Base-by-base conservation (phyloP, 2,329 filamentous ascomycete species). In the Dothistroma pini region DNA sequence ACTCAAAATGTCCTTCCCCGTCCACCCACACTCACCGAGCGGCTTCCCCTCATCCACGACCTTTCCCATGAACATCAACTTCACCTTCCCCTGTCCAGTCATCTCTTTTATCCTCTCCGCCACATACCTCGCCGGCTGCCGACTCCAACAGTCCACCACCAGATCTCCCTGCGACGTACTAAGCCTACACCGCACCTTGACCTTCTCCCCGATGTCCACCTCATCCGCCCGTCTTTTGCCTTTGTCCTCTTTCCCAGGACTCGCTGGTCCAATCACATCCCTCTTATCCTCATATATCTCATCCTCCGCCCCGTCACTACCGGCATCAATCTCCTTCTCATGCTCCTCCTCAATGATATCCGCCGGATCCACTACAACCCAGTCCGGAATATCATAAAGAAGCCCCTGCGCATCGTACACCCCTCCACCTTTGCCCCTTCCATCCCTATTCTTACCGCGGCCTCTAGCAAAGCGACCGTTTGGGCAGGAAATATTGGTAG, bases 21-120 rank as follows among this genome's bases (percentile, higher is more conserved):
- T 84, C 89, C 90, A 96, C 54, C 89, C 89, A 68, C 95, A 89
- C 2, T 83, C 82, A 50, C 80, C 75, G 19, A 96, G 78, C 0
- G 87, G 82, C 21, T 84, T 73, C 57, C 82, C 81, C 65, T 93
- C 90, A 66, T 87, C 86, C 51, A 96, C 82, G 55, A 93, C 84
- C 72, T 87, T 91, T 67, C 93, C 93, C 75, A 95, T 83, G 74
- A 96, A 96, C 21, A 86, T 87, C 61, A 96, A 83, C 57, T 86
- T 85, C 55, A 96, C 79, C 53, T 81, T 83, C 63, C 75, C 79
- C 91, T 55, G 89, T 67, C 80, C 80, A 32, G 84, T 83, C 70
- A 88, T 83, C 51, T 87, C 82, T 21, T 83, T 81, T 38, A 96
- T 79, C 69, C 82, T 87, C 63, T 81, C 81, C 1, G 85, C 79